Conservation (phyloP, 1,139 yeast genomes). For the Sugiyamaella xylanicola region DNA sequence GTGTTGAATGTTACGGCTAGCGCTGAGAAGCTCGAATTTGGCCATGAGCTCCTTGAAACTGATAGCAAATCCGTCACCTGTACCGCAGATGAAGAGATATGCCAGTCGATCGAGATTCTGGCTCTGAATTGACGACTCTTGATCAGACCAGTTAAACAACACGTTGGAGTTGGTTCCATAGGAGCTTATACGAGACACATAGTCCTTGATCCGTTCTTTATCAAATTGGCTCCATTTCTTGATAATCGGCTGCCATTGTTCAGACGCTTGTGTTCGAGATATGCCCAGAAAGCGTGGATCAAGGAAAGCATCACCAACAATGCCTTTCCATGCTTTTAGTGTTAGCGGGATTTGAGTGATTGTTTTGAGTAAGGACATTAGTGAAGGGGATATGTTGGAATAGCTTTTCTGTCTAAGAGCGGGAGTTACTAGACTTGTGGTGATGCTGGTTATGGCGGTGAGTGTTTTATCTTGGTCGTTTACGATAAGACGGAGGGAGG, state of each 20-base stretch:
- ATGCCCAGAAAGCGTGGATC: constrained; percentile 49
- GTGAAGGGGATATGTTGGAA: constrained; percentile 25
- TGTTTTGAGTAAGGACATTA: constrained; percentile 36
- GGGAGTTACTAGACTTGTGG: constrained; percentile 48
- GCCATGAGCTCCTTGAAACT: constrained; percentile 54
- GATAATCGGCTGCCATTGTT: constrained; percentile 55
- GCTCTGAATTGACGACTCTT: constrained; percentile 56
- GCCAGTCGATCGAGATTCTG: constrained; percentile 60
- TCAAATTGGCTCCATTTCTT: constrained; percentile 60
- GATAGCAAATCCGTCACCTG: constrained; percentile 56
- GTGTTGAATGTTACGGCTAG: constrained; percentile 47
- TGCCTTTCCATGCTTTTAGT: constrained; percentile 44
- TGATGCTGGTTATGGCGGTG: constrained; percentile 46
- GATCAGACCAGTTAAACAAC: constrained; percentile 71
- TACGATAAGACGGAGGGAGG: constrained; percentile 46
- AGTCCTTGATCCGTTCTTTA: constrained; percentile 60
- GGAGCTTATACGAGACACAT: constrained; percentile 53
- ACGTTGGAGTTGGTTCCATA: constrained; percentile 55
- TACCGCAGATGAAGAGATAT: constrained; percentile 62
- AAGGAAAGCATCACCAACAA: constrained; percentile 44
- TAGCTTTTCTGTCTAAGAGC: constrained; percentile 44
- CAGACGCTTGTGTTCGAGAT: constrained; percentile 34
- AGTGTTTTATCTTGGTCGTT: constrained; percentile 53
- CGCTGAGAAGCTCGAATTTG: constrained; percentile 46
- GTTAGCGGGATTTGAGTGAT: constrained; percentile 34